phyloP scores from a whole-genome alignment of 768 basidiomycete species.

The Boletus subparvulus region DNA sequence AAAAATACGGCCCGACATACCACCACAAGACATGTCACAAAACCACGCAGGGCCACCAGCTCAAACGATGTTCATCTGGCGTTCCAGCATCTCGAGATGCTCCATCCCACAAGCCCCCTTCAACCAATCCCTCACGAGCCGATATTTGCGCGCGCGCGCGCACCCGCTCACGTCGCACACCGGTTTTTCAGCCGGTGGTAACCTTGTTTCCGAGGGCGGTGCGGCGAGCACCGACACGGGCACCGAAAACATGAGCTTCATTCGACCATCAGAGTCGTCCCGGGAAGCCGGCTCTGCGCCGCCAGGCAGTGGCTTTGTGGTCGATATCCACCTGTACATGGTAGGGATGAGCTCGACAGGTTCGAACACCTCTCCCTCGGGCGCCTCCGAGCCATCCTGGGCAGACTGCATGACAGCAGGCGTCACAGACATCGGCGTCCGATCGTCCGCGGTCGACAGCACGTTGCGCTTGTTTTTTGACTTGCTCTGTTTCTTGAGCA shows the following conservation, averaged over 20 bases:
- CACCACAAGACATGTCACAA: neutral
- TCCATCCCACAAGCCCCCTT: conserved; percentile 61
- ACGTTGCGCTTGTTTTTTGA: conserved; percentile 60
- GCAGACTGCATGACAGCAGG: conserved; percentile 30
- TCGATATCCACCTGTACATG: conserved; percentile 42
- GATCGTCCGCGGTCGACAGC: conserved; percentile 48
- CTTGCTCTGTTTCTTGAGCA: conserved; percentile 81
- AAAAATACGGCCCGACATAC: neutral
- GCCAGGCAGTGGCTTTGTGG: conserved; percentile 27
- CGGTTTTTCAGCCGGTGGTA: conserved; percentile 10
- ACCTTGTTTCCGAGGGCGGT: conserved; percentile 8
- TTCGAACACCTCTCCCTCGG: conserved; percentile 42
- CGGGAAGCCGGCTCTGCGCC: conserved; percentile 2
- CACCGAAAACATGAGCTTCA: conserved; percentile 56
- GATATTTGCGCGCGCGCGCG: conserved; percentile 54
- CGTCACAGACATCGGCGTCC: conserved; percentile 32
- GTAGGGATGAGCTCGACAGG: conserved; percentile 45
- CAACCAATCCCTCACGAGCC: conserved; percentile 61
- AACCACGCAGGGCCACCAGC: neutral
- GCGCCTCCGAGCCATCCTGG: conserved; percentile 31
- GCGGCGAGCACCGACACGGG: conserved; percentile 37
- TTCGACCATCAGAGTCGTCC: conserved; percentile 15
- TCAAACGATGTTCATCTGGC: conserved; percentile 11
- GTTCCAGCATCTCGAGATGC: conserved; percentile 60
- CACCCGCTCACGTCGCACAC: conserved; percentile 63